These are phyloP conservation scores for Pholiota molesta DNA, from an alignment of 768 basidiomycete genomes.

Conservation along the genomic window DNA sequence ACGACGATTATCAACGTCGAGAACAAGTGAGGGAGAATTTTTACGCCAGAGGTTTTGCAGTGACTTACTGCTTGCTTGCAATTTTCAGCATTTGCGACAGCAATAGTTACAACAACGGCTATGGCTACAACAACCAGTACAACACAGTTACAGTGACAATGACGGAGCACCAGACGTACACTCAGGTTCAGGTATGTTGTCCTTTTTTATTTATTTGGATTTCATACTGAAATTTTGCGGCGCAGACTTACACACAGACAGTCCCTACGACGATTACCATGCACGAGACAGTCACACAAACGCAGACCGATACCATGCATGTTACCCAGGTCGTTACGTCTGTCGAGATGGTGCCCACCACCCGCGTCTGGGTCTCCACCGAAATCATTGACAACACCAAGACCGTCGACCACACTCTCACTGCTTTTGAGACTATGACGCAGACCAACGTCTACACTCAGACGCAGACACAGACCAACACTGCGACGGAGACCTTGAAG, in stretches of 20 bases:
- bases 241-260: slow-evolving; percentile 31
- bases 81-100: slow-evolving; percentile 17
- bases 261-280: slow-evolving; percentile 49
- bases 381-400: slow-evolving; percentile 61
- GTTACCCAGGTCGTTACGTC: slow-evolving; percentile 52
- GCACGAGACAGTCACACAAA: slow-evolving; percentile 41
- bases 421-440: slow-evolving; percentile 65
- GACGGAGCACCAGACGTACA: slow-evolving; percentile 14
- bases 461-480: slow-evolving; percentile 49
- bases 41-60: not conserved
- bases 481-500: slow-evolving; percentile 48
- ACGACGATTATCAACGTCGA: slow-evolving; percentile 59
- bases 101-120: slow-evolving; percentile 17
- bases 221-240: not conserved
- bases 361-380: slow-evolving; percentile 68
- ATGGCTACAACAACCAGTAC: slow-evolving; percentile 18
- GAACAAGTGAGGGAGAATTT: slow-evolving; percentile 25
- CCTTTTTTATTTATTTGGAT: not conserved
- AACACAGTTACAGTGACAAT: slow-evolving; percentile 21
- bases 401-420: slow-evolving; percentile 59
- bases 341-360: slow-evolving; percentile 60
- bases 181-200: slow-evolving; percentile 13
- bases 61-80: slow-evolving; percentile 13
- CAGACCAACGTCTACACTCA: slow-evolving; percentile 56
- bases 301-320: slow-evolving; percentile 45